Conservation (phyloP, 1,139 yeast species). For the Yamadazyma conglobata region DNA sequence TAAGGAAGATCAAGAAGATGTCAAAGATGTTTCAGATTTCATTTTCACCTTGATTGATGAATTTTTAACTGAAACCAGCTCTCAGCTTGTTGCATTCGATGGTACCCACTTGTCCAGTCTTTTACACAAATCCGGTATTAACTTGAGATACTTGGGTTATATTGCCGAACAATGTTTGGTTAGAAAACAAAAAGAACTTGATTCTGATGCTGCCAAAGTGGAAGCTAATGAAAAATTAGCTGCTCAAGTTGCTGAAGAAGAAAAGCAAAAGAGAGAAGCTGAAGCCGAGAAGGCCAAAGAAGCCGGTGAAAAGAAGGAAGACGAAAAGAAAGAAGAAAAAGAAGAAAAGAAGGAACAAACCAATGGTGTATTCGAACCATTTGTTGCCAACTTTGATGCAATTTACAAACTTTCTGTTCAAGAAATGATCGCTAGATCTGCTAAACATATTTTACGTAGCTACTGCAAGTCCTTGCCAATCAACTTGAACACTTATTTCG, state of each 20-base stretch:
- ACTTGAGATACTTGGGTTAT: slow-evolving; percentile 80
- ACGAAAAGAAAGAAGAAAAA: slow-evolving; percentile 17
- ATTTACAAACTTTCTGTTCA: slow-evolving; percentile 50
- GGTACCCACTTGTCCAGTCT: slow-evolving; percentile 68
- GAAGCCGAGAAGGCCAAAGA: slow-evolving; percentile 28
- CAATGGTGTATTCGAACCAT: slow-evolving; percentile 42
- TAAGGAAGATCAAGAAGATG: slow-evolving; percentile 54
- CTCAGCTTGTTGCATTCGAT: slow-evolving; percentile 68
- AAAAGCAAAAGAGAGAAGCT: slow-evolving; percentile 22
- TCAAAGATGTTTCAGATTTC: slow-evolving; percentile 65
- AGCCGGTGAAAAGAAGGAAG: slow-evolving; percentile 26
- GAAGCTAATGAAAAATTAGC: slow-evolving; percentile 24
- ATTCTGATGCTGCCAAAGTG: slow-evolving; percentile 20
- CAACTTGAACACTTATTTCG: slow-evolving; percentile 52
- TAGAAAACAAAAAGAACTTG: slow-evolving; percentile 24
- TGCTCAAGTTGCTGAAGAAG: slow-evolving; percentile 22
- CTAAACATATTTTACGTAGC: slow-evolving; percentile 68
- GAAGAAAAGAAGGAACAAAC: slow-evolving; percentile 30
- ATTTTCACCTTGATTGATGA: slow-evolving; percentile 61
- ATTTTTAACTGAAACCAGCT: slow-evolving; percentile 55
- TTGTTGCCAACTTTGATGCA: slow-evolving; percentile 40
- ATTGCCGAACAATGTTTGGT: slow-evolving; percentile 37
- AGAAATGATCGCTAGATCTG: slow-evolving; percentile 77
- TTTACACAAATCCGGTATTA: slow-evolving; percentile 82
- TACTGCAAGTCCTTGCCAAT: slow-evolving; percentile 48